Percentiles rank a stretch among this genome's conserved stretches.
Conservation (phyloP, 2,329 filamentous ascomycete genomes). For the Paecilomyces fulvus region DNA sequence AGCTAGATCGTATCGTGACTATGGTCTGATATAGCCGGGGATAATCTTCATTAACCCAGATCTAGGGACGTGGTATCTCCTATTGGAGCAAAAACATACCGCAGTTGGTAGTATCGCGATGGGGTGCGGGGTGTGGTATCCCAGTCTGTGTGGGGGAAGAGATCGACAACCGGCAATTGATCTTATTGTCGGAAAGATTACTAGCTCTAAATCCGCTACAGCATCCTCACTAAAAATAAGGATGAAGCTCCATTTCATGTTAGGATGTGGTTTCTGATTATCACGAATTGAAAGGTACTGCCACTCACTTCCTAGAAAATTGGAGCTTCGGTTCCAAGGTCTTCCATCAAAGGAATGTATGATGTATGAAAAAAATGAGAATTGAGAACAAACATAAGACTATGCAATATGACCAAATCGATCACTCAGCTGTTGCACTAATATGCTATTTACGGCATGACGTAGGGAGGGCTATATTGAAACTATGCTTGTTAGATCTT, state of each 20-base stretch:
- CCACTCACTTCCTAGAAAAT: background rate
- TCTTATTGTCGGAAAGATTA: background rate
- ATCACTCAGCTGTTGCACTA: background rate
- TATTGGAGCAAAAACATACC: background rate
- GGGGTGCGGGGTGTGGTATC: background rate
- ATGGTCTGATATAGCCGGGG: background rate
- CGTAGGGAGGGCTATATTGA: background rate
- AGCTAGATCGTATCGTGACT: background rate
- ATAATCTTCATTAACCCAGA: background rate
- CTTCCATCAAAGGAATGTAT: background rate
- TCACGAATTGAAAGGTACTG: background rate
- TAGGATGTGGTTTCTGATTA: background rate
- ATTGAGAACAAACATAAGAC: background rate
- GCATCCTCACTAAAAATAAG: background rate
- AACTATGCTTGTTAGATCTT: background rate
- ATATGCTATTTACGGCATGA: background rate
- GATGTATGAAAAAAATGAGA: too few relatives aligned
- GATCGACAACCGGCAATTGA: background rate
- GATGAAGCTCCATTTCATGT: background rate
- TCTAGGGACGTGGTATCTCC: background rate
- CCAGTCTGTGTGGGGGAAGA: background rate
- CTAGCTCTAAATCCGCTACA: background rate
- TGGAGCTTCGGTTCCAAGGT: background rate
- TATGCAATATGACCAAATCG: background rate
- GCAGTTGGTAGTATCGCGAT: background rate